Evolutionary conservation across 495 filamentous ascomycete genomes (phyloP), one percentile per base, ranked within the genome.

Genomic region (Penicillium soppii): DNA sequence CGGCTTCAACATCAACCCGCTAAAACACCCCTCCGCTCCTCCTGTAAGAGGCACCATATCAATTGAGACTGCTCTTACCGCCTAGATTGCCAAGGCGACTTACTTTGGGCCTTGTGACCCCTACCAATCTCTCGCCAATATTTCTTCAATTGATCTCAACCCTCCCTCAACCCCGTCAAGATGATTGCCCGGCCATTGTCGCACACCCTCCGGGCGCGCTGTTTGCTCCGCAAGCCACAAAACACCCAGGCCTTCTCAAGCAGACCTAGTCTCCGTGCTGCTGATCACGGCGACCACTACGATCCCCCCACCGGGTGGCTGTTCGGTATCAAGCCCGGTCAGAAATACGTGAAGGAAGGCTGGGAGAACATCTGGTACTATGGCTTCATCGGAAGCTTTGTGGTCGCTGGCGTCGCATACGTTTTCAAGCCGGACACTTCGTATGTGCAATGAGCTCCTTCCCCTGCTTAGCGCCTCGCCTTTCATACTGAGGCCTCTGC

Each of bases 401-500:
- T 78, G 12, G 74, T 90, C 36, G 86, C 84, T 27, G 82, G 80
- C 47, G 79, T 97, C 27, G 91, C 84, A 58, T 96, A 97, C 79
- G 88, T 89, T 43, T 97, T 90, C 66, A 98, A 98, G 83, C 94
- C 94, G 20, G 94, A 98, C 79, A 97, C 92, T 43, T 95, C 89
- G 94, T 98, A 79, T 73, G 92, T 89, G 35, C 12, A 47, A 48
- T n/a, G n/a, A n/a, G n/a, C 43, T 44, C 26, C 10, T 48, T 16
- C 46, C 40, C 33, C 35, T 2, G 23, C 19, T 13, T 12, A 4
- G 20, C 21, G 22, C 22, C 25, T 20, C 17, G 35, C 32, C 15
- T 37, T n/a, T 30, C 20, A 50, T 20, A 19, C 23, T 17, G 23
- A 22, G 38, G 45, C 38, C 9, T 52, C 15, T 43, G 19, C 17